Base-by-base conservation (phyloP, 495 filamentous ascomycete species). In the Hypoxylon subgilvum region DNA sequence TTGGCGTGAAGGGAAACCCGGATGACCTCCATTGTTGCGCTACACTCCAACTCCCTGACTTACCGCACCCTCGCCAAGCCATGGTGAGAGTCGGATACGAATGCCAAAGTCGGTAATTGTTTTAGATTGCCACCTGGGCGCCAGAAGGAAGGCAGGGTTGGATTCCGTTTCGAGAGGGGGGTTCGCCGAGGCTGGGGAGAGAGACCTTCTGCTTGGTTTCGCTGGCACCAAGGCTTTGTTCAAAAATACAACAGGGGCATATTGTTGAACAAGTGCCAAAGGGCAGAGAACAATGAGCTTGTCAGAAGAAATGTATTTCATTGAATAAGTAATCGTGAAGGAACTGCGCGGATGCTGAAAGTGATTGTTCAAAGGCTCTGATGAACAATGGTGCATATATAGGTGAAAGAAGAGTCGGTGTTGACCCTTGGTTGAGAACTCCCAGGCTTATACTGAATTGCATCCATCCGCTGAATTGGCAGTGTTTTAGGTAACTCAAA, bases 1-100 rank as follows among this genome's bases (percentile, higher is more conserved):
- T 64, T 54, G 61, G 61, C 61, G 17, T 13, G 36, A 44, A 21
- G 21, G n/a, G n/a, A 18, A 48, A 43, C 38, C 47, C 31, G 43
- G 53, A 50, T 53, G 43, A 34, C 43, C 19, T 47, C 27, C 40
- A 22, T 16, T 23, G 14, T 19, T n/a, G n/a, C 30, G 22, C 30
- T 36, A 16, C 27, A 50, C 53, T 56, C 34, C 46, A 39, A 41
- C 39, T n/a, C 35, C 38, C 27, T 23, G 25, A 40, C 27, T n/a
- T 30, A 31, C 36, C 28, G 42, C 22, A 41, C 42, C 41, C 14
- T 36, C 30, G 36, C 25, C 43, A 49, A 52, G 46, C 18, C 27
- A 43, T 7, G 35, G 2, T 23, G 30, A 43, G n/a, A 13, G 21
- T 52, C 25, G 30, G 49, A 34, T 48, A 45, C 30, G 41, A 23